Conservation (phyloP, 805 yeast species). For the Monosporozyma aquatica region DNA sequence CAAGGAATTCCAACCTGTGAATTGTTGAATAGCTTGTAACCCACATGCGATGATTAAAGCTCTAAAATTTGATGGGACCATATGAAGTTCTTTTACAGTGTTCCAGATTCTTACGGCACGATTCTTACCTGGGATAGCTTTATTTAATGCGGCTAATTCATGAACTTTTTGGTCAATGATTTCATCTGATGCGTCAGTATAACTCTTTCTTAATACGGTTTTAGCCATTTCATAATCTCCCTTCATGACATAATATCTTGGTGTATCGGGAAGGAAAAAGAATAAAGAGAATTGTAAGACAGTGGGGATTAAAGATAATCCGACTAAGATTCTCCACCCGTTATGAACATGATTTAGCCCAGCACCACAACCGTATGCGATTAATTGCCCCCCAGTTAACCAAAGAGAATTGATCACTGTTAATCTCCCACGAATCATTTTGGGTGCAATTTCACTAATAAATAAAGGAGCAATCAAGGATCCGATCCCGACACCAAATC, state of each 20-base stretch:
- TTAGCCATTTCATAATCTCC: constrained; percentile 59
- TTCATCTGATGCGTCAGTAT: constrained; percentile 52
- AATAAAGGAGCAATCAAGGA: constrained; percentile 90
- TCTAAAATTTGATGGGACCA: constrained; percentile 70
- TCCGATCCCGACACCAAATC: constrained; percentile 94
- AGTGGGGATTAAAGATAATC: constrained; percentile 83
- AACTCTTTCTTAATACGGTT: constrained; percentile 52
- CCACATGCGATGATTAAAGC: constrained; percentile 89
- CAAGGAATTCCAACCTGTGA: constrained; percentile 91
- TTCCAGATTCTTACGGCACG: constrained; percentile 46
- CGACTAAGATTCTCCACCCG: constrained; percentile 93
- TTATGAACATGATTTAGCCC: constrained; percentile 62
- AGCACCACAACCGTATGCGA: constrained; percentile 91
- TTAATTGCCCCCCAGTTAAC: constrained; percentile 89
- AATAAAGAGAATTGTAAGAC: constrained; percentile 67
- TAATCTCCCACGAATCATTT: constrained; percentile 81
- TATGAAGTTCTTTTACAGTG: constrained; percentile 54
- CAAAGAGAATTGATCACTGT: constrained; percentile 83
- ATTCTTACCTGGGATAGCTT: constrained; percentile 38
- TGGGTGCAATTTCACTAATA: constrained; percentile 87
- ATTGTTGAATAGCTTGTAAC: constrained; percentile 91
- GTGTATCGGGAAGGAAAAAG: constrained; percentile 88
- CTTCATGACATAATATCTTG: constrained; percentile 75
- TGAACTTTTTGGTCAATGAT: constrained; percentile 57
- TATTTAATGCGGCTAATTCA: constrained; percentile 47